These are phyloP conservation scores for Cyberlindnera maclurae DNA, from an alignment of 805 yeast species.

Conservation along the genomic window DNA sequence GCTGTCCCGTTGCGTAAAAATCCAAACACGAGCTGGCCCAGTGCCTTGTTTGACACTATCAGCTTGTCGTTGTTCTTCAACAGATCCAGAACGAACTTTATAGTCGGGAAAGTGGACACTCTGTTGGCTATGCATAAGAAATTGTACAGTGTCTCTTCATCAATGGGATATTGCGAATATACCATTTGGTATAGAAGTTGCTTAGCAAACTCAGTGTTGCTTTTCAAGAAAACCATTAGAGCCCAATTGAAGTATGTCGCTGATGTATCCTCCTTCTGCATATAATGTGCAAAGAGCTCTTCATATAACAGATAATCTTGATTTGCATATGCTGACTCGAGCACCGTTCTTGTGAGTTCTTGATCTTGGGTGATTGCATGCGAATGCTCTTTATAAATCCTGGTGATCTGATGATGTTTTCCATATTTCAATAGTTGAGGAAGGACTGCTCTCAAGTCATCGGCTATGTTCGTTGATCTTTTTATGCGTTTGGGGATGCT, in stretches of 20 bases:
- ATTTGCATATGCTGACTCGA: constrained; percentile 3
- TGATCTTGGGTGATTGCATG: background rate
- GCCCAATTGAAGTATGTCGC: constrained; percentile 18
- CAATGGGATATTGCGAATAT: constrained; percentile 19
- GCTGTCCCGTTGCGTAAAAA: constrained; percentile 8
- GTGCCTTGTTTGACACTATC: background rate
- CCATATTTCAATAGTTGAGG: background rate
- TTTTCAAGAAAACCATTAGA: constrained; percentile 15
- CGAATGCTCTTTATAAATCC: background rate
- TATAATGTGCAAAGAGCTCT: constrained; percentile 13
- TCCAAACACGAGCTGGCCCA: constrained; percentile 7
- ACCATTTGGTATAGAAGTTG: constrained; percentile 23
- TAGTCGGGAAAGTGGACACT: constrained; percentile 13
- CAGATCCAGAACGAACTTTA: constrained; percentile 17
- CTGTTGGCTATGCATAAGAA: constrained; percentile 14
- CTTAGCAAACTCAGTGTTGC: constrained; percentile 21
- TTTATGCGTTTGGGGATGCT: background rate
- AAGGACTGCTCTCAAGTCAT: background rate
- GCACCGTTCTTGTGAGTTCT: constrained; percentile 1
- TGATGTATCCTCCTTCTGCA: constrained; percentile 8
- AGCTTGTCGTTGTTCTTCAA: constrained; percentile 10
- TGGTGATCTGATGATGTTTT: background rate
- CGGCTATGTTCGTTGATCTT: background rate
- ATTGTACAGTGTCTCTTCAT: constrained; percentile 14
- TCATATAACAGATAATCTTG: constrained; percentile 14